Base-by-base conservation (phyloP, 345 rosid genomes). In the Citrus reticulata region DNA sequence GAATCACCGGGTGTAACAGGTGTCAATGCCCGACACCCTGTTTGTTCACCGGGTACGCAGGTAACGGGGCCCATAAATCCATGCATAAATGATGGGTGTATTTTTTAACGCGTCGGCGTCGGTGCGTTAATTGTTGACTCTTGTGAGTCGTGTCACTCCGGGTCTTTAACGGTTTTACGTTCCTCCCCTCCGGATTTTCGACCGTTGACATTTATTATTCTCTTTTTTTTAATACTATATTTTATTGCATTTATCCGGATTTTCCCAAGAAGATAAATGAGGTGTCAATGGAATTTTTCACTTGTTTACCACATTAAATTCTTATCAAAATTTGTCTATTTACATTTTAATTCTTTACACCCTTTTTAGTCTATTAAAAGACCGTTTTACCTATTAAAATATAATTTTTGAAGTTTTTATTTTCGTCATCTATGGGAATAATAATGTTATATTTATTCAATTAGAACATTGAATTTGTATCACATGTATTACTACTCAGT, bases 41-140 rank as follows among this genome's bases (percentile, higher is more conserved):
- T 62, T 77, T 6, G 32, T 35, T 76, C 34, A 82, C 87, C 85
- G 83, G 89, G 32, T 61, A 69, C 49, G 63, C 3, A 79, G 75
- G 69, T 37, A 11, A 54, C 32, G 42, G 62, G 70, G 49, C 66
- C 78, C 80, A 39, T 7, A 68, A 24, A 49, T 58, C 59, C 72
- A 77, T 77, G 86, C 69, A 9, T 5, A 81, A 74, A 22, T n/a
- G 78, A 22, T 30, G 2, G 64, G 39, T 24, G 22, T 16, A 9
- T 17, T 20, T 32, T 20, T 30, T 9, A 75, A 68, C 42, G 79
- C 80, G 27, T 66, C 70, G 78, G 76, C 67, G 89, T 83, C 86
- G 87, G 88, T 84, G 91, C 82, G 80, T 78, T 29, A n/a, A 77
- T 71, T 62, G 51, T 76, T 81, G 82, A 83, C 86, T 46, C 67